Conservation (phyloP, 495 filamentous ascomycete genomes). For the Peziza echinospora region DNA sequence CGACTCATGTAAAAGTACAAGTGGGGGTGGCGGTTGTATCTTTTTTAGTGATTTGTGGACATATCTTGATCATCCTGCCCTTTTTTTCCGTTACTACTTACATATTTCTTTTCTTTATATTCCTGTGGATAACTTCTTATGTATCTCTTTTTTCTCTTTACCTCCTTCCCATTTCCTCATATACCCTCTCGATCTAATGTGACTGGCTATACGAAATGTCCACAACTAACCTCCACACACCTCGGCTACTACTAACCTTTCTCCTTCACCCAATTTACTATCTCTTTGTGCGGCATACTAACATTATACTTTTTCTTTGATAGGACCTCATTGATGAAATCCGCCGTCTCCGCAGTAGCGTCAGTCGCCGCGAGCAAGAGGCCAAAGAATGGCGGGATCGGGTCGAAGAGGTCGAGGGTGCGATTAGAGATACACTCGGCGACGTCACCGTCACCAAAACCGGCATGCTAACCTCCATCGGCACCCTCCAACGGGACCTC, state of each 20-base stretch:
- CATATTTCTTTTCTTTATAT: background rate
- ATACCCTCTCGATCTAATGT: too few relatives aligned
- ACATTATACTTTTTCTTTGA: too few relatives aligned
- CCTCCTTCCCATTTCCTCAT: background rate
- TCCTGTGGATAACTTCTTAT: background rate
- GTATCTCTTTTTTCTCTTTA: background rate
- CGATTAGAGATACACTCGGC: conserved; percentile 57
- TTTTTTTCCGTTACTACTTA: too few relatives aligned
- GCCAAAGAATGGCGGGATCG: conserved; percentile 73
- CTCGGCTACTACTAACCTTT: too few relatives aligned
- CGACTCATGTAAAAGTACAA: background rate
- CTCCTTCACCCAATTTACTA: too few relatives aligned
- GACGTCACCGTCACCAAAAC: conserved; percentile 75
- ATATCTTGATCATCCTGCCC: background rate
- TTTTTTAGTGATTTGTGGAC: conserved; percentile 21
- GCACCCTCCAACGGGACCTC: conserved; percentile 68
- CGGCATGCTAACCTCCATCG: conserved; percentile 62
- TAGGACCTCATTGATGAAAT: too few relatives aligned
- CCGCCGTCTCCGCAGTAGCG: conserved; percentile 52
- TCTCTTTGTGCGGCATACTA: too few relatives aligned
- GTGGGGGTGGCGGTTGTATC: background rate
- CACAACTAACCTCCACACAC: too few relatives aligned
- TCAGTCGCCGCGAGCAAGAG: conserved; percentile 72
- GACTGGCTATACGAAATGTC: too few relatives aligned
- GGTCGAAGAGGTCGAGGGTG: conserved; percentile 70